Evolutionary conservation across 768 basidiomycete species (phyloP).

Genomic region (Leucocoprinus birnbaumii): DNA sequence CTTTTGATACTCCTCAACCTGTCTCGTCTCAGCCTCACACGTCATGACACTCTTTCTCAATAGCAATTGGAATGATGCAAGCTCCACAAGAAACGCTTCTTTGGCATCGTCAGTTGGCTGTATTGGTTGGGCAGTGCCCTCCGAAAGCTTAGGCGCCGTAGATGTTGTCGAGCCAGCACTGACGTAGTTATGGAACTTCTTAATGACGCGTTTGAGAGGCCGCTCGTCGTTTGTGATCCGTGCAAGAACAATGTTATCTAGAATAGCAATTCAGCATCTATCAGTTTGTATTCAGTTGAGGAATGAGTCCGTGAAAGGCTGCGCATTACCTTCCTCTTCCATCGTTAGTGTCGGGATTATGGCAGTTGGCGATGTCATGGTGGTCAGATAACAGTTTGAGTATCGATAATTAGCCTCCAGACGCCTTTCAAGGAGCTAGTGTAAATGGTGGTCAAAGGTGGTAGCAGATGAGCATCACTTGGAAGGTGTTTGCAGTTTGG

Average conservation of each 20-base stretch:
- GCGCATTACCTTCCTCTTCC: slow-evolving; percentile 60
- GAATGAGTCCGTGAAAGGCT: neutral
- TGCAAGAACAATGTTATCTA: slow-evolving; percentile 78
- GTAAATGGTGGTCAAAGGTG: too few relatives aligned
- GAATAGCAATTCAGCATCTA: slow-evolving; percentile 19
- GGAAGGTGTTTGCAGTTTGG: too few relatives aligned
- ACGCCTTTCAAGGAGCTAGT: too few relatives aligned
- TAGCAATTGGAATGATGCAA: slow-evolving; percentile 71
- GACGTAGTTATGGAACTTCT: slow-evolving; percentile 77
- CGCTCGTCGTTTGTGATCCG: slow-evolving; percentile 84
- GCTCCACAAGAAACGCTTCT: slow-evolving; percentile 76
- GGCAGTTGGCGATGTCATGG: slow-evolving; percentile 14
- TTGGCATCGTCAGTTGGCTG: slow-evolving; percentile 61
- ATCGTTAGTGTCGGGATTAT: slow-evolving; percentile 44
- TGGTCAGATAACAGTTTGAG: too few relatives aligned
- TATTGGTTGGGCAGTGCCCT: slow-evolving; percentile 17
- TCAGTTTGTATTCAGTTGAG: slow-evolving; percentile 21
- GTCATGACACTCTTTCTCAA: slow-evolving; percentile 81
- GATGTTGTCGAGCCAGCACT: slow-evolving; percentile 50
- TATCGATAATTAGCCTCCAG: too few relatives aligned
- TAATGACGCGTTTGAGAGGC: slow-evolving; percentile 71
- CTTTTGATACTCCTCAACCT: slow-evolving; percentile 80
- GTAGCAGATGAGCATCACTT: too few relatives aligned
- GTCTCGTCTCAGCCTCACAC: slow-evolving; percentile 81
- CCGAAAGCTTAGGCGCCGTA: slow-evolving; percentile 27